These are phyloP conservation scores for Fusarium sp. DNA, from an alignment of 2,329 filamentous ascomycete genomes.

Conservation along the genomic window DNA sequence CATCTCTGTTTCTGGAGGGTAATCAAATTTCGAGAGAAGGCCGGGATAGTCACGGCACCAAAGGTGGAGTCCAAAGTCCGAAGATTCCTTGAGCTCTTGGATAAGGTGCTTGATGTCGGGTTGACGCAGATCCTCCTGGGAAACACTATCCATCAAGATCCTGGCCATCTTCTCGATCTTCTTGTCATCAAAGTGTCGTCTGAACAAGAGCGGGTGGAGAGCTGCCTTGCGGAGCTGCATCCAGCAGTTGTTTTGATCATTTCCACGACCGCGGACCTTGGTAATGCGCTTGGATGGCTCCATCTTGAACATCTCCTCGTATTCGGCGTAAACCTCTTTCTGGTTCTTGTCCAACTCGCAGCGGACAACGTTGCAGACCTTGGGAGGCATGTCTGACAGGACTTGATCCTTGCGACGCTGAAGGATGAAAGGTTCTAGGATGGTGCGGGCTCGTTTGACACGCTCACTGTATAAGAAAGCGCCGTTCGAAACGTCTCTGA, in stretches of 20 bases:
- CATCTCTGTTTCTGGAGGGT: constrained; percentile 66
- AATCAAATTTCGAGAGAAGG: constrained; percentile 67
- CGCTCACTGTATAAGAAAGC: constrained; percentile 88
- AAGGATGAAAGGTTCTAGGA: constrained; percentile 94
- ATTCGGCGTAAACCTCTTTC: constrained; percentile 76
- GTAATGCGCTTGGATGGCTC: constrained; percentile 67
- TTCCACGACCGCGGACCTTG: constrained; percentile 62
- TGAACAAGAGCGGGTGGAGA: constrained; percentile 90
- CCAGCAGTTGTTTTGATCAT: constrained; percentile 77
- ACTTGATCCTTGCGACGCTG: constrained; percentile 95
- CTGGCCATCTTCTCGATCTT: constrained; percentile 82
- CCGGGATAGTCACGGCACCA: constrained; percentile 71
- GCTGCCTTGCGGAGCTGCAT: constrained; percentile 94
- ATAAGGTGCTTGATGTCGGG: constrained; percentile 66
- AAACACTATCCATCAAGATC: constrained; percentile 78
- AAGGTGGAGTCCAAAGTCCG: constrained; percentile 74
- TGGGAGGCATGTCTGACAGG: constrained; percentile 83
- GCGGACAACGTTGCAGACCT: constrained; percentile 81
- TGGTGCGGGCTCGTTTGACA: constrained; percentile 87
- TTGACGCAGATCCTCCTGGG: constrained; percentile 66
- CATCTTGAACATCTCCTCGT: constrained; percentile 73
- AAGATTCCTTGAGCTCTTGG: constrained; percentile 68
- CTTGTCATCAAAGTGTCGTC: constrained; percentile 81
- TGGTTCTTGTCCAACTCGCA: constrained; percentile 84
- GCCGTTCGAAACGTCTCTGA: constrained; percentile 82